Conservation (phyloP, 495 filamentous ascomycete species). For the Halenospora varia region DNA sequence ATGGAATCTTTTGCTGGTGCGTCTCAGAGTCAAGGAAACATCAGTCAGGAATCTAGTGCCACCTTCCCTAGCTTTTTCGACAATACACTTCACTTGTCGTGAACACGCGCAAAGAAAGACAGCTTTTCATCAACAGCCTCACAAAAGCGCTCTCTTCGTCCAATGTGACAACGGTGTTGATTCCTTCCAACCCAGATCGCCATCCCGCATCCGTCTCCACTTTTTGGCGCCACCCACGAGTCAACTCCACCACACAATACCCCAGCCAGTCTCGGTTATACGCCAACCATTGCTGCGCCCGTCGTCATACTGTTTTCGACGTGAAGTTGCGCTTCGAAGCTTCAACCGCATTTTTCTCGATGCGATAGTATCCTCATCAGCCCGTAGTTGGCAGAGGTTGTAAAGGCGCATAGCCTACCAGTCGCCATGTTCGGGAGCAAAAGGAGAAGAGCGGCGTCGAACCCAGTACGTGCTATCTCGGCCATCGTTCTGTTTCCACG, state of each 20-base stretch:
- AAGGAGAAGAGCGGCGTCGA: conserved; percentile 47
- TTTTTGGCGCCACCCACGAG: not conserved
- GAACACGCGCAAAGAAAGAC: not conserved
- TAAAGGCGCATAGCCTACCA: conserved; percentile 4
- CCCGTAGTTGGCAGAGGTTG: conserved; percentile 25
- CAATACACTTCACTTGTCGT: too few species aligned
- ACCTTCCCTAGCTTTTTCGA: not conserved
- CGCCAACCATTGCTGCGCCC: conserved; percentile 8
- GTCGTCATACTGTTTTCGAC: conserved; percentile 16
- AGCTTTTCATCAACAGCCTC: too few species aligned
- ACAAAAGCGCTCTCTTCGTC: not conserved
- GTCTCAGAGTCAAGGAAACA: not conserved
- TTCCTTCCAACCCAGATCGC: not conserved
- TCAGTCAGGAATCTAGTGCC: not conserved
- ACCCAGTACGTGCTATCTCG: too few species aligned
- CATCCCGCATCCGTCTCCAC: not conserved
- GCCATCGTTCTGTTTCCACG: conserved; percentile 19
- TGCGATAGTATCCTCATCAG: conserved; percentile 24
- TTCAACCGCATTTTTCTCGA: conserved; percentile 11
- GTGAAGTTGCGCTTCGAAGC: not conserved
- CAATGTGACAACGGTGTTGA: not conserved
- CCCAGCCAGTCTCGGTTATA: not conserved
- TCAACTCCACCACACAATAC: not conserved
- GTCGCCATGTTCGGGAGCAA: conserved; percentile 47
- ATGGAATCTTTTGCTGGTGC: not conserved